Evolutionary conservation across 495 filamentous ascomycete species (phyloP).

Genomic region (Rostrohypoxylon terebratum): DNA sequence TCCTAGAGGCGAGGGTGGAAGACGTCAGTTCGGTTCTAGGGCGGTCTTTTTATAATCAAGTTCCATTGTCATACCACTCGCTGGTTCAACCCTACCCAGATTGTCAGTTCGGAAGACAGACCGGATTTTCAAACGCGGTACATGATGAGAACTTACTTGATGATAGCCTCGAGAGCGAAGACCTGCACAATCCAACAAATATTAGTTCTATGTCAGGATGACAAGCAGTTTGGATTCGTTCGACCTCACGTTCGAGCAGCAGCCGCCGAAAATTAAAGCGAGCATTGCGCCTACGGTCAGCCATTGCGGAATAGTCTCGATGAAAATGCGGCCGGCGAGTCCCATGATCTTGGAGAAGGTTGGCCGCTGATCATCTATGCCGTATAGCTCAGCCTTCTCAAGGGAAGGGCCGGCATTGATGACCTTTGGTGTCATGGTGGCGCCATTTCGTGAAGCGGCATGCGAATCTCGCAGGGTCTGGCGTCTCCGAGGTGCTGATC

Average conservation of each 20-base stretch:
- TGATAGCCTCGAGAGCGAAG: constrained; percentile 93
- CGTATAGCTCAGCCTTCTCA: constrained; percentile 67
- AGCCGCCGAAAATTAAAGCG: constrained; percentile 94
- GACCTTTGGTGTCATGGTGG: constrained; percentile 51
- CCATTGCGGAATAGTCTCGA: constrained; percentile 75
- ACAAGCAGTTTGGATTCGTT: constrained; percentile 42
- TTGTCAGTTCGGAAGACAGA: constrained; percentile 41
- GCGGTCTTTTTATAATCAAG: not conserved
- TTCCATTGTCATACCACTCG: constrained; percentile 62
- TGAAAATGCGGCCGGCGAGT: constrained; percentile 65
- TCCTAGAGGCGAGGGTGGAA: constrained; percentile 60
- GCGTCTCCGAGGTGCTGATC: constrained; percentile 50
- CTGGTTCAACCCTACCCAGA: constrained; percentile 66
- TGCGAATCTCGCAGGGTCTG: constrained; percentile 52
- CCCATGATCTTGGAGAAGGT: constrained; percentile 66
- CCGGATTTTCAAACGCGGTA: constrained; percentile 27
- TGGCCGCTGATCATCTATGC: constrained; percentile 66
- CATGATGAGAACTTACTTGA: constrained; percentile 73
- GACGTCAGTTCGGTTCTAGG: constrained; percentile 23
- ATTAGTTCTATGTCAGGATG: constrained; percentile 26
- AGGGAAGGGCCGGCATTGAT: constrained; percentile 67
- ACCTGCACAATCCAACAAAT: constrained; percentile 65
- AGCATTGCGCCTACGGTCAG: constrained; percentile 76
- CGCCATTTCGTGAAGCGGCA: constrained; percentile 47
- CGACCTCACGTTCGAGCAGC: constrained; percentile 88